A percentile compares a stretch with the other conserved stretches of the same genome.
Evolutionary conservation across 768 basidiomycete genomes (phyloP).

Genomic region (Tylopilus sp.): DNA sequence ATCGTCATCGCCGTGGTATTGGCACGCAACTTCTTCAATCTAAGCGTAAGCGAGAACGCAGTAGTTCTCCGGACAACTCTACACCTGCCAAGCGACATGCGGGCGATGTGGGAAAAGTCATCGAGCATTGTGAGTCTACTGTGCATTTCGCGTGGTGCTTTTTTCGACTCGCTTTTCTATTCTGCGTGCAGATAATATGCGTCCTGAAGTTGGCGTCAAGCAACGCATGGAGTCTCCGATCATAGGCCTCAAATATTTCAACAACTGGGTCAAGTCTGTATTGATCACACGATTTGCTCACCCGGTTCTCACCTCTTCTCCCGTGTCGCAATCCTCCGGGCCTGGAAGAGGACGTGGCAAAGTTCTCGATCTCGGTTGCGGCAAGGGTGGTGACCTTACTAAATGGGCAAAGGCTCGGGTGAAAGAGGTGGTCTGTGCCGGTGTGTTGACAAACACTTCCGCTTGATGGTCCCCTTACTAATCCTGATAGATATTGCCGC

Average conservation of each 20-base stretch:
- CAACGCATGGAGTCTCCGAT: conserved; percentile 89
- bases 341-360: conserved; percentile 49
- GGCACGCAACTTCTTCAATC: conserved; percentile 49
- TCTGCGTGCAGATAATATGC: conserved; percentile 69
- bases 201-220: conserved; percentile 86
- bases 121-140: conserved; percentile 68
- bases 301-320: conserved; percentile 52
- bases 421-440: conserved; percentile 75
- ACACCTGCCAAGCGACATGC: conserved; percentile 50
- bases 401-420: conserved; percentile 93
- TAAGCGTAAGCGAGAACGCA: conserved; percentile 51
- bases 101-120: conserved; percentile 71
- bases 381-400: conserved; percentile 96
- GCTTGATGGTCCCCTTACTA: not conserved
- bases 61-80: conserved; percentile 36
- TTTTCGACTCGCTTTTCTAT: conserved; percentile 6
- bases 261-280: conserved; percentile 99
- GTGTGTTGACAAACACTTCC: conserved; percentile 41
- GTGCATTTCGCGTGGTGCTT: not conserved
- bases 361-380: conserved; percentile 95
- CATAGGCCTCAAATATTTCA: conserved; percentile 95
- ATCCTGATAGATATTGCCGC: conserved; percentile 73
- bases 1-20: conserved; percentile 52
- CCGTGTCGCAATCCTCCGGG: conserved; percentile 22
- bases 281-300: conserved; percentile 88